A percentile compares a stretch with the other conserved stretches of the same genome.
Evolutionary conservation across 2,329 filamentous ascomycete species (phyloP).

Genomic region (Xylariaceae sp.): DNA sequence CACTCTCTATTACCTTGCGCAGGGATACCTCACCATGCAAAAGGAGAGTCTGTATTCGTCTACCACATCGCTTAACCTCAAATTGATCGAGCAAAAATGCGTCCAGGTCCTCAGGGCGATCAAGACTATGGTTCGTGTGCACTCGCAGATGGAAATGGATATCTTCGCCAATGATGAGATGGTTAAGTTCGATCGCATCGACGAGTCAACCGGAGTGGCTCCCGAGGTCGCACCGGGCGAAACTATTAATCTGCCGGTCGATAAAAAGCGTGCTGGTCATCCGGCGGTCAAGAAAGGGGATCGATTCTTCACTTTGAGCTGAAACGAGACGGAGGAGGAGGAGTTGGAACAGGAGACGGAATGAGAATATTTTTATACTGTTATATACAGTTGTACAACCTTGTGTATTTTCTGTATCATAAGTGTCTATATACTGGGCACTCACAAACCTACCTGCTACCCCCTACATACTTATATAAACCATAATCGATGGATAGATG

Average conservation of each 20-base stretch:
- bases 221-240: not conserved
- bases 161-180: slow-evolving; percentile 22
- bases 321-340: too few relatives aligned
- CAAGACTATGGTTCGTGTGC: slow-evolving; percentile 28
- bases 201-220: slow-evolving; percentile 1
- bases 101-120: slow-evolving; percentile 28
- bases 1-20: slow-evolving; percentile 47
- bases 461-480: too few relatives aligned
- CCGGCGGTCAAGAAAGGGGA: too few relatives aligned
- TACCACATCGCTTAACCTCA: slow-evolving; percentile 38
- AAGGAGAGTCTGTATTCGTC: slow-evolving; percentile 46
- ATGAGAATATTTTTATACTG: slow-evolving; percentile 6
- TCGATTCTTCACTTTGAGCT: too few relatives aligned
- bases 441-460: too few relatives aligned
- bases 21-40: slow-evolving; percentile 48
- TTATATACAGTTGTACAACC: slow-evolving; percentile 4
- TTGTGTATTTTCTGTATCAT: too few relatives aligned
- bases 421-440: too few relatives aligned
- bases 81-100: slow-evolving; percentile 37
- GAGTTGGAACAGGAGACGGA: too few relatives aligned
- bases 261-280: too few relatives aligned
- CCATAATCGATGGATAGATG: too few relatives aligned
- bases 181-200: slow-evolving; percentile 6
- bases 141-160: slow-evolving; percentile 24
- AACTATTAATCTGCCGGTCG: too few relatives aligned